Base-by-base conservation (phyloP, 768 basidiomycete genomes). In the Calvatia gigantea region DNA sequence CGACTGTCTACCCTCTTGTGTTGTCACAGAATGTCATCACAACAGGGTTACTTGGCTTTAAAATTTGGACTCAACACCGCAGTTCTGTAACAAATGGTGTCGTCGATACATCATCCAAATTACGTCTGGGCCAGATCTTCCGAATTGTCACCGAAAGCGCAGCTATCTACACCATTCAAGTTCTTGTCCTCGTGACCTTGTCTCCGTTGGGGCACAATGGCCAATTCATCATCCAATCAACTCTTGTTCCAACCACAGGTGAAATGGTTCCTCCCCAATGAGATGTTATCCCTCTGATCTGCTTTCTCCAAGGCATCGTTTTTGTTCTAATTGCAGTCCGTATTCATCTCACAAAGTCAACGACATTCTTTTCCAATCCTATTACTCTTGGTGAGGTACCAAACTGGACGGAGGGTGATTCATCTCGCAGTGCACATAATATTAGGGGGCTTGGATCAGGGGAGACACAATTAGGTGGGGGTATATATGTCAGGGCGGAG, bases 71-170 rank as follows among this genome's bases (percentile, higher is more conserved):
- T 7, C 69, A 70, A 44, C 64, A 70, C 38, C 60, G 63, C 11
- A 52, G 33, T 2, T 70, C 69, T 2, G 27, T 23, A 8, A 54
- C 59, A 6, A 58, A 61, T 2, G 66, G 67, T 11, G 56, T 64
- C 3, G 39, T 63, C 4, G 60, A 55, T 47, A 39, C 45, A 29
- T 55, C 54, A 29, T 47, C 54, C 27, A 35, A 45, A 31, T 39
- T 47, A 11, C 58, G 59, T 39, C 54, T 70, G n/a, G 46, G 67
- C 4, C 56, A 46, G 11, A 51, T 69, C 27, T 54, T 67, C 38
- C 62, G 66, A n/a, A 68, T 71, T 32, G 57, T 71, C 7, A 52
- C 69, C 33, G 69, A 71, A 46, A 71, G 69, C 44, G 69, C 69
- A 2, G 61, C 64, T 52, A 57, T 69, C 21, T 71, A 69, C 52